phyloP scores from a whole-genome alignment of 2,329 filamentous ascomycete species.

The Grosmannia serpens region DNA sequence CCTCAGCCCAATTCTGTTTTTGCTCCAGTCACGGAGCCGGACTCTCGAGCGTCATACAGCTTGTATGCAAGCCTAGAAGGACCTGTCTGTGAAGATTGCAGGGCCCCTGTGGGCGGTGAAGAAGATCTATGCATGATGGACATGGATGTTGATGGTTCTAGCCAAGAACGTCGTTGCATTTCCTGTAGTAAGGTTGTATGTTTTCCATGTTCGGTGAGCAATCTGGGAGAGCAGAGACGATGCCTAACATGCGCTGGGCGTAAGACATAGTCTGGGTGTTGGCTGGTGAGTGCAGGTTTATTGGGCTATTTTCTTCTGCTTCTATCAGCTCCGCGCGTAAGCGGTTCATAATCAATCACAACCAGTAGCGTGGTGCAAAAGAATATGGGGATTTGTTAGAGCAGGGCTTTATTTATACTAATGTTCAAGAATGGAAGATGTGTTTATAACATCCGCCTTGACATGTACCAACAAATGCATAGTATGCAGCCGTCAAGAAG shows the following conservation, averaged over 20 bases:
- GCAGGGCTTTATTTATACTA: too few species aligned
- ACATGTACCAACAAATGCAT: too few species aligned
- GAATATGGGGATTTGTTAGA: too few species aligned
- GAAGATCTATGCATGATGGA: constrained; percentile 29
- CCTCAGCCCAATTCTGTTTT: constrained; percentile 9
- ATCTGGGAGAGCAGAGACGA: constrained; percentile 39
- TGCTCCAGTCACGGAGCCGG: not conserved
- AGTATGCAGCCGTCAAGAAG: too few species aligned
- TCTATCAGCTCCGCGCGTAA: not conserved
- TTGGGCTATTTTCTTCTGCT: not conserved
- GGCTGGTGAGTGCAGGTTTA: not conserved
- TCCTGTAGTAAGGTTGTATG: constrained; percentile 45
- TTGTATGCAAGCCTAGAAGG: not conserved
- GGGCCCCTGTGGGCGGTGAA: constrained; percentile 18
- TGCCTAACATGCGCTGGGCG: constrained; percentile 40
- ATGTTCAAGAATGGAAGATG: too few species aligned
- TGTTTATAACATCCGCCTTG: too few species aligned
- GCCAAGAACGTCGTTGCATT: constrained; percentile 27
- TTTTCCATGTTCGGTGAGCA: constrained; percentile 47
- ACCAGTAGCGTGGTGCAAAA: too few species aligned
- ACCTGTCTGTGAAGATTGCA: constrained; percentile 43
- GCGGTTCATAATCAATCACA: too few species aligned
- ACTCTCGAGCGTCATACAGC: not conserved
- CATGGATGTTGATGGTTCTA: constrained; percentile 19
- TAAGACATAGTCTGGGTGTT: not conserved